phyloP scores from a whole-genome alignment of 179 eudicot genomes.

The Sideroxylon spinosum region DNA sequence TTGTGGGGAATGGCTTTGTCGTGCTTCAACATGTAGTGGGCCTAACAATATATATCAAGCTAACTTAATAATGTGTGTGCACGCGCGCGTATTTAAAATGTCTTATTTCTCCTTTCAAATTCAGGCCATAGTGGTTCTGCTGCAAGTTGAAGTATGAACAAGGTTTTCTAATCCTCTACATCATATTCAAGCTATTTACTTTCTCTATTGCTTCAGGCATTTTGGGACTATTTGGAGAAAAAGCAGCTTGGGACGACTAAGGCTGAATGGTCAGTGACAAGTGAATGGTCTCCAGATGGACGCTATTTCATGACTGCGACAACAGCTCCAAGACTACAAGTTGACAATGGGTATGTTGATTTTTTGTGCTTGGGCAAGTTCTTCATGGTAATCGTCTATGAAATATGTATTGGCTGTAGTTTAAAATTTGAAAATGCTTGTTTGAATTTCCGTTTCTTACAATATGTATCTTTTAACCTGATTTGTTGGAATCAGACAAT shows the following conservation, averaged over 20 bases:
- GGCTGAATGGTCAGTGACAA: constrained; percentile 90
- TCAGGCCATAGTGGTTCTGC: not conserved
- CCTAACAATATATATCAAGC: no score
- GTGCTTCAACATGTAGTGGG: no score
- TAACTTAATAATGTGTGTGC: no score
- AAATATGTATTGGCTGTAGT: not conserved
- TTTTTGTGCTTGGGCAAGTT: constrained; percentile 7
- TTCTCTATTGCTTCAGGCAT: constrained; percentile 42
- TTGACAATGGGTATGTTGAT: constrained; percentile 81
- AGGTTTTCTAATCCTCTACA: not conserved
- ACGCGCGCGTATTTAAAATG: not conserved
- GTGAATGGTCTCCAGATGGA: constrained; percentile 98
- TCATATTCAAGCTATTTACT: constrained; percentile 8
- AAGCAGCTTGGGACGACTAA: constrained; percentile 70
- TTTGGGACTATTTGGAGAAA: constrained; percentile 90
- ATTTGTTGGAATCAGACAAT: not conserved
- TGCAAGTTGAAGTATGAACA: not conserved
- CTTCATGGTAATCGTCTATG: not conserved
- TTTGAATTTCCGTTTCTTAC: no score
- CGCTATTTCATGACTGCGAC: constrained; percentile 90
- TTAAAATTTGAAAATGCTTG: not conserved
- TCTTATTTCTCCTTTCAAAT: not conserved
- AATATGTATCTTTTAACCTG: no score
- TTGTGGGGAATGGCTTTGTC: no score
- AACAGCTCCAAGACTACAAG: constrained; percentile 92